Conservation (phyloP, 371 early-diverging fungal genomes). For the Phascolomyces articulosus region DNA sequence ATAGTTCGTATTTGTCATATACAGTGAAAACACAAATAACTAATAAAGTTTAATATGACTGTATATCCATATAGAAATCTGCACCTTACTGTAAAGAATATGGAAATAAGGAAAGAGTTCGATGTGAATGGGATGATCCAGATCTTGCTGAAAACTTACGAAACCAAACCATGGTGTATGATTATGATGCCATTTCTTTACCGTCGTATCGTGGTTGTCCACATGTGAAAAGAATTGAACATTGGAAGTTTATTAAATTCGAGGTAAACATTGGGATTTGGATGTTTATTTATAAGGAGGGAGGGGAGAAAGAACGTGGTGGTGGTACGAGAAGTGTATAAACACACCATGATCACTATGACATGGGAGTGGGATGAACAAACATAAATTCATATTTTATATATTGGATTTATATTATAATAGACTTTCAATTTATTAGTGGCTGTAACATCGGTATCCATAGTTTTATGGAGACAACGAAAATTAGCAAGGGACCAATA, state of each 20-base stretch:
- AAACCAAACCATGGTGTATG: slow-evolving; percentile 35
- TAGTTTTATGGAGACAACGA: slow-evolving; percentile 48
- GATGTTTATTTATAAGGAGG: neutral
- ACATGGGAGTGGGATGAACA: too few species aligned
- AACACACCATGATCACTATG: too few species aligned
- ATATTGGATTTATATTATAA: neutral
- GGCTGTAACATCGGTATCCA: slow-evolving; percentile 30
- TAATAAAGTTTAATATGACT: too few species aligned
- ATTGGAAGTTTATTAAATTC: slow-evolving; percentile 33
- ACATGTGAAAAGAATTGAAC: slow-evolving; percentile 41
- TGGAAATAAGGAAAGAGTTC: slow-evolving; percentile 49
- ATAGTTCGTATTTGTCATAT: too few species aligned
- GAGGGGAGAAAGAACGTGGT: neutral
- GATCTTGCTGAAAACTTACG: slow-evolving; percentile 30
- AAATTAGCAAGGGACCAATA: slow-evolving; percentile 46
- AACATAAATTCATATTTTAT: too few species aligned
- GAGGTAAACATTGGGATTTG: slow-evolving; percentile 25
- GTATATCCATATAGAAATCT: slow-evolving; percentile 52
- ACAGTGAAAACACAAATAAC: too few species aligned
- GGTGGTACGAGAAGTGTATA: too few species aligned
- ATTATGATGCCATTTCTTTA: slow-evolving; percentile 41
- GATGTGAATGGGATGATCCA: slow-evolving; percentile 50
- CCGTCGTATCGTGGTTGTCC: slow-evolving; percentile 46
- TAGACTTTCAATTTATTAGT: slow-evolving; percentile 35
- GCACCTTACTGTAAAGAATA: slow-evolving; percentile 42